These are phyloP conservation scores for Ophiostoma piceae DNA, from an alignment of 2,329 filamentous ascomycete species.

Conservation along the genomic window DNA sequence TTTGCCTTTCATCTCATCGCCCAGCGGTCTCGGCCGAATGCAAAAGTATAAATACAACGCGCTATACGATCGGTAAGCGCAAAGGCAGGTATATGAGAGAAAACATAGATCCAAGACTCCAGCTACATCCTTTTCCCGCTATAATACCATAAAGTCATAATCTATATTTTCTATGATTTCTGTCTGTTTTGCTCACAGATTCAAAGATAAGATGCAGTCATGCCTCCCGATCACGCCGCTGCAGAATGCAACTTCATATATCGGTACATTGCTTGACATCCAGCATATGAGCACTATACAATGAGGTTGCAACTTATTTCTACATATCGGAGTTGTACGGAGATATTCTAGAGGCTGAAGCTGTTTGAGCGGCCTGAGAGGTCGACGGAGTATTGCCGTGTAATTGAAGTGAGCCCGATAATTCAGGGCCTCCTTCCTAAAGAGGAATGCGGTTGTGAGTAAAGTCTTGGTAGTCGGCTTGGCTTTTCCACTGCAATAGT, in stretches of 20 bases:
- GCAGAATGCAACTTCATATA: not conserved
- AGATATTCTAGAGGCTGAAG: slow-evolving; percentile 7
- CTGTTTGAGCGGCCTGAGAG: not conserved
- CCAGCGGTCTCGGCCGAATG: not conserved
- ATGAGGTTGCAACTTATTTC: not conserved
- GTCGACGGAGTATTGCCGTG: not conserved
- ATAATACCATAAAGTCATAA: not conserved
- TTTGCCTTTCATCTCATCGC: not conserved
- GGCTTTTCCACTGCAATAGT: not conserved
- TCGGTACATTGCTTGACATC: not conserved
- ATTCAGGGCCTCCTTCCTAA: slow-evolving; percentile 10
- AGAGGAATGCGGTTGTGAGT: not conserved
- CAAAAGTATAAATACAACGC: slow-evolving; percentile 10
- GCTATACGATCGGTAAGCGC: not conserved
- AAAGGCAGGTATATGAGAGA: not conserved
- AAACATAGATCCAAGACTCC: not conserved
- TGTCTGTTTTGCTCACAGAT: not conserved
- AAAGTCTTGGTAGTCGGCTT: slow-evolving; percentile 6
- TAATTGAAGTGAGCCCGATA: not conserved
- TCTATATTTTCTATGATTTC: not conserved
- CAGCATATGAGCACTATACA: not conserved
- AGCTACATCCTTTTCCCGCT: not conserved
- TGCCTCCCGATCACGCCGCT: not conserved
- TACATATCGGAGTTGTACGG: slow-evolving; percentile 1
- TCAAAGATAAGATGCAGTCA: not conserved